Conservation (phyloP, 345 rosid species). For the Lepidium africanum region DNA sequence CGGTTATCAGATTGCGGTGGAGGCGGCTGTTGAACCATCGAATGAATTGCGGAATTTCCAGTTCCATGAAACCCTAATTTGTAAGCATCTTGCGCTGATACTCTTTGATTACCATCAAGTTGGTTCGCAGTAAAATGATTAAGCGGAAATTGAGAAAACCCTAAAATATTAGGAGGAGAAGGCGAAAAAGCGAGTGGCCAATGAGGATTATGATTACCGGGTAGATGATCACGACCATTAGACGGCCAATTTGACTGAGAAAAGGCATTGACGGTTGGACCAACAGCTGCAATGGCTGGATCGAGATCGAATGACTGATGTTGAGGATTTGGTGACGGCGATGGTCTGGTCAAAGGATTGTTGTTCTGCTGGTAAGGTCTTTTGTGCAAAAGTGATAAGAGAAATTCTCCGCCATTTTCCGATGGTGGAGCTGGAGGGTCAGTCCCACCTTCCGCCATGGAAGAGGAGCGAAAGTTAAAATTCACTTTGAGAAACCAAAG, state of each 20-base stretch:
- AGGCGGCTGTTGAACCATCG: constrained; percentile 19
- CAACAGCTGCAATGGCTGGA: constrained; percentile 86
- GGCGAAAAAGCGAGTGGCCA: constrained; percentile 35
- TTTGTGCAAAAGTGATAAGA: constrained; percentile 65
- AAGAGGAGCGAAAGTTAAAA: background rate
- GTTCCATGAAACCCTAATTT: constrained; percentile 42
- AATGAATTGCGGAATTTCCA: constrained; percentile 26
- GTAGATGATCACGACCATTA: constrained; percentile 40
- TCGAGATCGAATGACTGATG: constrained; percentile 34
- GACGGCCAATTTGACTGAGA: constrained; percentile 32
- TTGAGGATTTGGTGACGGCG: constrained; percentile 10
- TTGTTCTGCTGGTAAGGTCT: constrained; percentile 31
- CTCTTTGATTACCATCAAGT: constrained; percentile 27
- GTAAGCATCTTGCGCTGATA: constrained; percentile 36
- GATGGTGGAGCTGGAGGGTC: constrained; percentile 40
- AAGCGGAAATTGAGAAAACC: constrained; percentile 42
- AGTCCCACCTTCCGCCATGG: constrained; percentile 59
- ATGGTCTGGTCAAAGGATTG: constrained; percentile 9
- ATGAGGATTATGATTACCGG: constrained; percentile 25
- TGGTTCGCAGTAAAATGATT: constrained; percentile 25
- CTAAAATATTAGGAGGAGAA: constrained; percentile 44
- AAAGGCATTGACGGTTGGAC: constrained; percentile 37
- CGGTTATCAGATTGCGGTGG: constrained; percentile 22
- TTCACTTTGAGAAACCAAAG: constrained; percentile 5
- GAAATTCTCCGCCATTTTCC: constrained; percentile 63